Conservation (phyloP, 495 filamentous ascomycete genomes). For the Aspergillus cavernicola region DNA sequence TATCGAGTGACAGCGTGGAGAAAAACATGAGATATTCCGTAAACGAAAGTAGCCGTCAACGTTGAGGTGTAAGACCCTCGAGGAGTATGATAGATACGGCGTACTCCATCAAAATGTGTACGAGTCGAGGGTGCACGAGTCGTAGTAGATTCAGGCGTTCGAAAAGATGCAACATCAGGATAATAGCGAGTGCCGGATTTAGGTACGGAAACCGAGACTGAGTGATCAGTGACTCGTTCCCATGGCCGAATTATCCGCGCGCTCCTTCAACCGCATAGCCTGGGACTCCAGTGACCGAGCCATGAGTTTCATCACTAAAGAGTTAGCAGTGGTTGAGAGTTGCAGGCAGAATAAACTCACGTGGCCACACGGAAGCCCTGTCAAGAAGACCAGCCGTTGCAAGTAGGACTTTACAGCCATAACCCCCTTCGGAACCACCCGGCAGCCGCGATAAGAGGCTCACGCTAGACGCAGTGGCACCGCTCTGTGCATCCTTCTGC, state of each 20-base stretch:
- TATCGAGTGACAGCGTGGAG: too few species aligned
- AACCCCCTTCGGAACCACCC: slow-evolving; percentile 64
- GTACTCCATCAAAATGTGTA: too few species aligned
- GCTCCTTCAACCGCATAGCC: slow-evolving; percentile 72
- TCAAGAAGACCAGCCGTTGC: slow-evolving; percentile 88
- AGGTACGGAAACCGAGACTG: not conserved
- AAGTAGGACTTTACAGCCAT: slow-evolving; percentile 80
- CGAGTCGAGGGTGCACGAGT: too few species aligned
- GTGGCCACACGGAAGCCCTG: slow-evolving; percentile 87
- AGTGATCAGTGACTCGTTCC: slow-evolving; percentile 21
- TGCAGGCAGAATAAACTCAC: slow-evolving; percentile 44
- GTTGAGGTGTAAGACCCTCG: not conserved
- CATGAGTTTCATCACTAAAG: slow-evolving; percentile 79
- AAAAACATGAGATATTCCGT: too few species aligned
- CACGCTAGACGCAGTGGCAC: slow-evolving; percentile 47
- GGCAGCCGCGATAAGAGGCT: slow-evolving; percentile 51
- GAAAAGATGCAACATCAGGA: too few species aligned
- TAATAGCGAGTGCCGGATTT: not conserved
- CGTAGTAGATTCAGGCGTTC: too few species aligned
- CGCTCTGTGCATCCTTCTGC: slow-evolving; percentile 48
- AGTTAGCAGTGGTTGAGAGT: slow-evolving; percentile 25
- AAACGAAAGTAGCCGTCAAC: too few species aligned
- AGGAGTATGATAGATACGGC: not conserved
- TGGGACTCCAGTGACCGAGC: slow-evolving; percentile 81
- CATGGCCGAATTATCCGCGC: slow-evolving; percentile 62